Evolutionary conservation across 768 basidiomycete genomes (phyloP).

Genomic region (Leccinum disarticulatum): DNA sequence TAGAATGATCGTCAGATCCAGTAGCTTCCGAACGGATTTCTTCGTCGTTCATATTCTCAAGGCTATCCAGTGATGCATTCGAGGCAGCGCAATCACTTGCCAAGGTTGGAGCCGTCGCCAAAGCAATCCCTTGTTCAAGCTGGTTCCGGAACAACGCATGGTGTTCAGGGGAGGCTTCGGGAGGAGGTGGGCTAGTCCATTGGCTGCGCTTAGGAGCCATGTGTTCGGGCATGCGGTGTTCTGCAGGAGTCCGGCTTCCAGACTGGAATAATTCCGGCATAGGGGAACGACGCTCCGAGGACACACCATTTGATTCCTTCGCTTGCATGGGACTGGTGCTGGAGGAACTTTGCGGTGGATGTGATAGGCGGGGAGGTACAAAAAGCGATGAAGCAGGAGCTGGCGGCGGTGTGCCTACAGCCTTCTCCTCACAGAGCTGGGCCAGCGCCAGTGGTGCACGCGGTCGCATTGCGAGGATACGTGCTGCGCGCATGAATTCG

Average conservation of each 20-base stretch:
- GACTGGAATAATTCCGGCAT: slow-evolving; percentile 48
- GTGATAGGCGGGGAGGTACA: slow-evolving; percentile 43
- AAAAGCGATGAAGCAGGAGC: slow-evolving; percentile 43
- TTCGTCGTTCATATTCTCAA: slow-evolving; percentile 64
- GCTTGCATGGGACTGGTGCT: slow-evolving; percentile 60
- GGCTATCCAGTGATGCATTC: slow-evolving; percentile 58
- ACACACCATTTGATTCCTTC: slow-evolving; percentile 46
- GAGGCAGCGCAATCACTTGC: slow-evolving; percentile 54
- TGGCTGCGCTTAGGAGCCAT: slow-evolving; percentile 80
- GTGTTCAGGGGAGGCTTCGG: slow-evolving; percentile 66
- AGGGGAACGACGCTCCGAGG: slow-evolving; percentile 53
- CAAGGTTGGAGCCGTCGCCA: slow-evolving; percentile 65
- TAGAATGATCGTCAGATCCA: slow-evolving; percentile 71
- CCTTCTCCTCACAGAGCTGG: slow-evolving; percentile 89
- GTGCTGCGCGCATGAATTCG: slow-evolving; percentile 94
- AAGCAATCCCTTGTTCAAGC: slow-evolving; percentile 61
- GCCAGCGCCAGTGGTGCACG: slow-evolving; percentile 80
- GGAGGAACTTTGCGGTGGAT: slow-evolving; percentile 70
- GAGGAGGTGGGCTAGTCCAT: slow-evolving; percentile 86
- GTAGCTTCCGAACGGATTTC: slow-evolving; percentile 57
- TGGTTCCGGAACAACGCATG: slow-evolving; percentile 67
- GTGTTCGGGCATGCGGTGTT: slow-evolving; percentile 53
- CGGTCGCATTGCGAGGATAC: slow-evolving; percentile 77
- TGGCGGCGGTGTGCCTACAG: slow-evolving; percentile 42
- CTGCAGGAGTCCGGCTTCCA: slow-evolving; percentile 32